phyloP scores from a whole-genome alignment of 371 early-diverging fungal genomes.

The Zychaea mexicana region DNA sequence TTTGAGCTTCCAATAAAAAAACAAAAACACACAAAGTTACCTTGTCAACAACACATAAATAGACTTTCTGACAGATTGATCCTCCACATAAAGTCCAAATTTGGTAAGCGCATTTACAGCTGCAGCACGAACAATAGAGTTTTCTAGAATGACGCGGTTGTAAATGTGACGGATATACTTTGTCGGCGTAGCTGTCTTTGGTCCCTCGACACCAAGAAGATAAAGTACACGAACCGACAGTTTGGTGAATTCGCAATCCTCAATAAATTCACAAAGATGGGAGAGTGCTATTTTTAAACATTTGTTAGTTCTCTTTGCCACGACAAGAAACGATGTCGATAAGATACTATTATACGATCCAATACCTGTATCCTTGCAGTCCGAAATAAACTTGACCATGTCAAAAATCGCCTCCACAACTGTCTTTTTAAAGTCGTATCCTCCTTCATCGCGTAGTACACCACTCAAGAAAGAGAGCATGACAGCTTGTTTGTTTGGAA shows the following conservation, averaged over 20 bases:
- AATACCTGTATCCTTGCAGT: slow-evolving; percentile 87
- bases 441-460: slow-evolving; percentile 96
- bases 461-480: slow-evolving; percentile 93
- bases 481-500: slow-evolving; percentile 92
- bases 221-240: slow-evolving; percentile 95
- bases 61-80: slow-evolving; percentile 74
- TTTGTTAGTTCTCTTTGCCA: background rate
- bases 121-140: slow-evolving; percentile 96
- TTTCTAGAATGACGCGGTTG: slow-evolving; percentile 97
- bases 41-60: slow-evolving; percentile 83
- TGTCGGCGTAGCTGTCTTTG: slow-evolving; percentile 86
- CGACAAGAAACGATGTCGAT: background rate
- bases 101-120: slow-evolving; percentile 95
- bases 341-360: background rate
- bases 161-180: slow-evolving; percentile 98
- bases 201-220: slow-evolving; percentile 94
- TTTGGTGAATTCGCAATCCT: slow-evolving; percentile 98
- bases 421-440: slow-evolving; percentile 94
- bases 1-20: background rate
- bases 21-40: slow-evolving; percentile 29
- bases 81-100: slow-evolving; percentile 86
- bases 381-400: slow-evolving; percentile 90
- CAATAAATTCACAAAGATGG: slow-evolving; percentile 98
- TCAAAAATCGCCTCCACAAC: slow-evolving; percentile 98
- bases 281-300: slow-evolving; percentile 68